A percentile compares a stretch with the other conserved stretches of the same genome.
phyloP scores from a whole-genome alignment of 768 basidiomycete species.

The Pisolithus sp. region DNA sequence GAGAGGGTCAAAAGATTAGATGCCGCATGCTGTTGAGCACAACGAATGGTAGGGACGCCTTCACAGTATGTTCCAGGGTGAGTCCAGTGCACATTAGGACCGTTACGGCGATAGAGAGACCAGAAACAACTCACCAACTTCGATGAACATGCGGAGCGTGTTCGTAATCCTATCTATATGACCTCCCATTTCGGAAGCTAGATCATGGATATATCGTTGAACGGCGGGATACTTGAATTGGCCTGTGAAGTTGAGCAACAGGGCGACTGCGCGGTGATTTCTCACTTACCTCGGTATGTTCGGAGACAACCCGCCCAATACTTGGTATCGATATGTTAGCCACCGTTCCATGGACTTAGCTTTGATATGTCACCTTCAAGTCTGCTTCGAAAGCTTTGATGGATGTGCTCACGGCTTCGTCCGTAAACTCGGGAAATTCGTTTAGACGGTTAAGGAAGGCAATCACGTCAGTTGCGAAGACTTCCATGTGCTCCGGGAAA shows the following conservation, averaged over 20 bases:
- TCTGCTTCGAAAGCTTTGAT: slow-evolving; percentile 65
- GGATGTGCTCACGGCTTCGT: slow-evolving; percentile 66
- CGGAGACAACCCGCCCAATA: slow-evolving; percentile 72
- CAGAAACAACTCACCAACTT: slow-evolving; percentile 47
- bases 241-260: slow-evolving; percentile 30
- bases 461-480: slow-evolving; percentile 57
- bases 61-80: background rate
- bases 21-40: slow-evolving; percentile 68
- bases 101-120: background rate
- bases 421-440: slow-evolving; percentile 74
- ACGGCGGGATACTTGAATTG: slow-evolving; percentile 71
- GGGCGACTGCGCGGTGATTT: background rate
- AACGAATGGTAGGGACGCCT: slow-evolving; percentile 74
- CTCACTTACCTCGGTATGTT: slow-evolving; percentile 48
- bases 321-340: slow-evolving; percentile 25
- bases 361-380: slow-evolving; percentile 41
- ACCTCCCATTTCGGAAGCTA: slow-evolving; percentile 68
- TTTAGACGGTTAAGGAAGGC: slow-evolving; percentile 67
- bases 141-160: slow-evolving; percentile 67
- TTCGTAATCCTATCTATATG: slow-evolving; percentile 65
- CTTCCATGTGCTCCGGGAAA: slow-evolving; percentile 60
- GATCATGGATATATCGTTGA: slow-evolving; percentile 67
- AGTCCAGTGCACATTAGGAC: background rate
- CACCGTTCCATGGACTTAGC: background rate
- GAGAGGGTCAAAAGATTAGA: slow-evolving; percentile 66